Percentiles rank a stretch among this genome's conserved stretches.
These are phyloP conservation scores for Entonaema liquescens DNA, from an alignment of 495 filamentous ascomycete species.

Conservation along the genomic window DNA sequence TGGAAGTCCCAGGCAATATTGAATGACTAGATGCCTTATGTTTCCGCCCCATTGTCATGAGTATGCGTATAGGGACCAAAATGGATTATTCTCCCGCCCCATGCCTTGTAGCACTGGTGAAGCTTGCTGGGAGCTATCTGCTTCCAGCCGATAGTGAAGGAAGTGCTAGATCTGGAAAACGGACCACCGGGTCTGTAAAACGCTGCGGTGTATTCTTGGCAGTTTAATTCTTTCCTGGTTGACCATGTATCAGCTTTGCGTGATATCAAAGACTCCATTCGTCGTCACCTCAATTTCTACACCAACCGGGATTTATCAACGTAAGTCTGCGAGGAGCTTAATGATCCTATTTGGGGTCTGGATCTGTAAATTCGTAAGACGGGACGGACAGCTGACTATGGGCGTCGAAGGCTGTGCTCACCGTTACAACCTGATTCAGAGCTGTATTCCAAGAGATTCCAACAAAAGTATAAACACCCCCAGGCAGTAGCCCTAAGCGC, in stretches of 20 bases:
- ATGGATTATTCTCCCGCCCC: constrained; percentile 8
- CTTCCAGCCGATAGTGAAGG: background rate
- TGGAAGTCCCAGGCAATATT: background rate
- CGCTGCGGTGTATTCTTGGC: constrained; percentile 8
- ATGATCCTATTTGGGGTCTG: constrained; percentile 16
- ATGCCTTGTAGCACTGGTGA: background rate
- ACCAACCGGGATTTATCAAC: background rate
- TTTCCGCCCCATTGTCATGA: background rate
- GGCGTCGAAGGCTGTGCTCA: background rate
- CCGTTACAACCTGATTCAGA: background rate
- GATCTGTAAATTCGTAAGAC: background rate
- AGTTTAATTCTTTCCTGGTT: background rate
- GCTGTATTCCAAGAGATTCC: background rate
- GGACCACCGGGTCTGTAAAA: background rate
- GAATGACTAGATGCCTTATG: background rate
- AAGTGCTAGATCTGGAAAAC: background rate
- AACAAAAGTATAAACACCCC: background rate
- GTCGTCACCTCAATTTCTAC: background rate
- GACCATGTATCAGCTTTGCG: background rate
- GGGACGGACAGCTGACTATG: background rate
- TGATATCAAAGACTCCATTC: background rate
- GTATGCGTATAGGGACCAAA: background rate
- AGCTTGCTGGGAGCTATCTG: background rate
- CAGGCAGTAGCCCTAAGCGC: background rate
- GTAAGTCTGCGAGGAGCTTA: constrained; percentile 7